phyloP scores from a whole-genome alignment of 164 flowering plant species.

The Magnolia officinalis region DNA sequence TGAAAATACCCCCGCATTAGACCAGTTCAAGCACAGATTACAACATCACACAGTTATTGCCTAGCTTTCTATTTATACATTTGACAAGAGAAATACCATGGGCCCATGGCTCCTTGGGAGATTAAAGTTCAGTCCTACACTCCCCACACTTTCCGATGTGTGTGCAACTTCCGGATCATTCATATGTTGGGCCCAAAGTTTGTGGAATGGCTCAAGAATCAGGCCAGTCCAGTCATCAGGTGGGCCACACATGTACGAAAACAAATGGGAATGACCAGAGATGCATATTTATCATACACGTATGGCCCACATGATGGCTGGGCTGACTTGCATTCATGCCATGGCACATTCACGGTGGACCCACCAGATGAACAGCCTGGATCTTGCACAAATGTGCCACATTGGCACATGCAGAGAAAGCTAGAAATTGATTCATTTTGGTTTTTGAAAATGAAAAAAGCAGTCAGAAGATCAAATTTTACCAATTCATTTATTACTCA shows the following conservation, averaged over 20 bases:
- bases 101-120: too few species aligned
- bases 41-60: too few species aligned
- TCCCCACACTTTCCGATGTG: too few species aligned
- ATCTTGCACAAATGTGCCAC: not conserved
- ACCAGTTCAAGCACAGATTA: too few species aligned
- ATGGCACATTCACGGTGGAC: not conserved
- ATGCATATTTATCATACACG: too few species aligned
- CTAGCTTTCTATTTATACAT: too few species aligned
- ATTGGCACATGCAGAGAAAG: not conserved
- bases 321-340: not conserved
- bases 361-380: not conserved
- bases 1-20: too few species aligned
- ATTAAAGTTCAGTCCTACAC: too few species aligned
- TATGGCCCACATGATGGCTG: not conserved
- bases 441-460: not conserved
- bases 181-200: too few species aligned
- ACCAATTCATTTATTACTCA: not conserved
- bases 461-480: not conserved
- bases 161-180: too few species aligned
- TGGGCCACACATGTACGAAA: not conserved
- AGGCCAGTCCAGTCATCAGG: not conserved
- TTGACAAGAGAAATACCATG: too few species aligned
- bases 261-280: not conserved
- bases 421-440: not conserved
- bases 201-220: not conserved